phyloP scores from a whole-genome alignment of 805 yeast genomes.

The Metahyphopichia silvanorum region DNA sequence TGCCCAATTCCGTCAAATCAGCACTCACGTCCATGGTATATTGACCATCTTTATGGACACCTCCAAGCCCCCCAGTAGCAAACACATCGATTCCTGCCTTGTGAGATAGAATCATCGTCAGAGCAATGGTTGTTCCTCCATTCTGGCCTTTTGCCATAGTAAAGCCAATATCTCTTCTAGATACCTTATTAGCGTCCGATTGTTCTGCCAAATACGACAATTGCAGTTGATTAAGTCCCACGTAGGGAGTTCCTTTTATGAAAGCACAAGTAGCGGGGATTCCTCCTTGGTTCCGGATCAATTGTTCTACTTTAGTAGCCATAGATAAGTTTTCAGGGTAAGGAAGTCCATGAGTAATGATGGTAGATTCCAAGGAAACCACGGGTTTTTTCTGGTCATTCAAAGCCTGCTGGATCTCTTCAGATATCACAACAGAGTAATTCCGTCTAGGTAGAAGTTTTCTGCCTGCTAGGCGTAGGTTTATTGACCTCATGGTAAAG shows the following conservation, averaged over 20 bases:
- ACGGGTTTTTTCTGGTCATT: constrained; percentile 52
- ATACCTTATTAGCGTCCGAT: constrained; percentile 53
- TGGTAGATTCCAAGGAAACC: constrained; percentile 83
- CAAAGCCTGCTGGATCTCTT: constrained; percentile 66
- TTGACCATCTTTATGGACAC: constrained; percentile 81
- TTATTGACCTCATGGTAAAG: neutral
- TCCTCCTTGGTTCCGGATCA: constrained; percentile 60
- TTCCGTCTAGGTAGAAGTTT: no score
- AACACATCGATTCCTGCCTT: constrained; percentile 77
- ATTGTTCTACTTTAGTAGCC: constrained; percentile 66
- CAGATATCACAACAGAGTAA: constrained; percentile 21
- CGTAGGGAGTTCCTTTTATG: constrained; percentile 64
- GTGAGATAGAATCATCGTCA: constrained; percentile 79
- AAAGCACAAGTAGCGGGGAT: constrained; percentile 87
- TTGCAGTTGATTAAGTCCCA: constrained; percentile 56
- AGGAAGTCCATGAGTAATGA: constrained; percentile 87
- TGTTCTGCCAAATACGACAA: constrained; percentile 48
- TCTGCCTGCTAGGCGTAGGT: no score
- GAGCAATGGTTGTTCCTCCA: constrained; percentile 91
- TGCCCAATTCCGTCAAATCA: constrained; percentile 78
- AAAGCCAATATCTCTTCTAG: constrained; percentile 75
- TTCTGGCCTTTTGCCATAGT: constrained; percentile 59
- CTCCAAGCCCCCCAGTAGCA: constrained; percentile 94
- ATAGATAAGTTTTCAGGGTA: constrained; percentile 70
- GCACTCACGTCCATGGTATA: constrained; percentile 79